Evolutionary conservation across 2,329 filamentous ascomycete species (phyloP), one percentile per base, ranked within the genome.

Genomic region (Alternaria triticimaculans): DNA sequence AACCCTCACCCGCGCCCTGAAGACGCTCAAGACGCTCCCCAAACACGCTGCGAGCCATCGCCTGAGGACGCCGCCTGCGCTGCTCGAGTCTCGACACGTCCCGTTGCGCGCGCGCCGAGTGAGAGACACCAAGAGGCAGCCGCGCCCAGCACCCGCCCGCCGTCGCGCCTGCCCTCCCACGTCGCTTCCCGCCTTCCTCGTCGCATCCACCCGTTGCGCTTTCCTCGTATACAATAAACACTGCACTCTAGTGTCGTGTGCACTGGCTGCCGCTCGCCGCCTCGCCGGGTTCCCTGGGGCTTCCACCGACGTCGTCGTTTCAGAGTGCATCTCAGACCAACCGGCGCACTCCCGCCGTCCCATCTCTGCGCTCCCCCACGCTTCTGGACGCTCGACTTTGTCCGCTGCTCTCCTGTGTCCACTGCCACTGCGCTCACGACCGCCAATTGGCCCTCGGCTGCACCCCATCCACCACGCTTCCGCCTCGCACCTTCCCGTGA

Each of bases 261-360:
- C 63, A 26, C 51, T 33, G n/a, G 26, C 55, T 46, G 41, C 60
- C 33, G 7, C 46, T 25, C 49, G 18, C 55, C 57, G 63, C 67
- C 59, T 46, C 63, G 62, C 63, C 26, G 62, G 60, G 58, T 53
- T 62, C 61, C 65, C 59, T 49, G 55, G 65, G 55, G 60, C 58
- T 54, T 59, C 60, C 51, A 61, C 64, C 58, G 45, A 66, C 68
- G 66, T 76, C 71, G 74, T 56, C 69, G 77, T 78, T 78, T 78
- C 76, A 78, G 70, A 65, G 72, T 69, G 58, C 64, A 72, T 74
- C 72, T 66, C 66, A 68, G 63, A 68, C 68, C 72, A 70, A 65
- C 67, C 48, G 48, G 51, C 66, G 57, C 66, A 66, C 68, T 65
- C 65, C 65, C 67, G 65, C 62, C n/a, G 58, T 64, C 56, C 65